Percentiles rank a stretch among this genome's conserved stretches.
Conservation (phyloP, 2,329 filamentous ascomycete genomes). For the Pseudophaeomoniella oleicola region DNA sequence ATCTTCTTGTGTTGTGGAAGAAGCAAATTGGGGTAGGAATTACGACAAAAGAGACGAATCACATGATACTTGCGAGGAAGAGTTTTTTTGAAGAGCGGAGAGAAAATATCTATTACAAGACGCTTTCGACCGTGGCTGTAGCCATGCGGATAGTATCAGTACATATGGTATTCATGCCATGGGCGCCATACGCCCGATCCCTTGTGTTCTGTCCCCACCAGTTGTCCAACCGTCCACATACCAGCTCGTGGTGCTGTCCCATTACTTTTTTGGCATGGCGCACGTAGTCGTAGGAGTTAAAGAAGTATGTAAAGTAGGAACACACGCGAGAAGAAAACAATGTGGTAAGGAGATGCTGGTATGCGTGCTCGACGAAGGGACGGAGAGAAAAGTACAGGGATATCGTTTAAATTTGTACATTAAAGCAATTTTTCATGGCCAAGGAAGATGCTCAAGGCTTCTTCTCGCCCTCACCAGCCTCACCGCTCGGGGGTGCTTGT, state of each 20-base stretch:
- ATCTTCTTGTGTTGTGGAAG: too few species aligned
- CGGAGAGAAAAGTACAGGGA: neutral
- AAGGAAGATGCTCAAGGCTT: slow-evolving; percentile 16
- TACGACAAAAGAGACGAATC: too few species aligned
- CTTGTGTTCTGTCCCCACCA: neutral
- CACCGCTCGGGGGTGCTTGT: slow-evolving; percentile 26
- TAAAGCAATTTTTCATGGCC: neutral
- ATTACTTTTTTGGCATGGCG: slow-evolving; percentile 1
- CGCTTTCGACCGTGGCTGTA: neutral
- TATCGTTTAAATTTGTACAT: neutral
- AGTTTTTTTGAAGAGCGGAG: neutral
- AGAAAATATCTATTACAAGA: neutral
- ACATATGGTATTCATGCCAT: too few species aligned
- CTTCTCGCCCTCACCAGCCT: slow-evolving; percentile 33
- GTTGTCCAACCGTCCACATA: neutral
- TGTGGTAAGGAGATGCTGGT: neutral
- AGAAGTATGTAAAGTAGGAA: neutral
- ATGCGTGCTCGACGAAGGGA: neutral
- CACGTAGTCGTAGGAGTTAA: neutral
- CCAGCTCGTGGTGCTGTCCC: slow-evolving; percentile 5
- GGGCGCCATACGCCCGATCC: too few species aligned
- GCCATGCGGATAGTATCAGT: too few species aligned
- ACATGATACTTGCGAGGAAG: too few species aligned
- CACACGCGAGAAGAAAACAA: neutral
- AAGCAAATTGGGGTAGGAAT: too few species aligned